Base-by-base conservation (phyloP, 1,284 basidiomycete genomes). In the Pseudozyma sp. region DNA sequence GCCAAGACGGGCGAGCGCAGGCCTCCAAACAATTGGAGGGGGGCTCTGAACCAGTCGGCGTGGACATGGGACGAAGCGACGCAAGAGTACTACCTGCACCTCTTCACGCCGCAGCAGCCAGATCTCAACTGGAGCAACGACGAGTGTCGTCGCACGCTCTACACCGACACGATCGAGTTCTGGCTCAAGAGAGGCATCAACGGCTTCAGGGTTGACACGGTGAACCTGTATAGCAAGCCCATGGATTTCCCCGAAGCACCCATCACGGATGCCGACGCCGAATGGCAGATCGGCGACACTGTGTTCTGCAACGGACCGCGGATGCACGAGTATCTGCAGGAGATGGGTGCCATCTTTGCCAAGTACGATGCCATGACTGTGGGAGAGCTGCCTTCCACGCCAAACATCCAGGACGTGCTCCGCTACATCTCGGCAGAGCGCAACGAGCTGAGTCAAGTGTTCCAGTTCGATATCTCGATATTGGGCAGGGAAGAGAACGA, bases 91-190 rank as follows among this genome's bases (percentile, higher is more conserved):
- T 92, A 92, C 81, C 87, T 92, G 49, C 91, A 92, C 84, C 80
- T 92, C 1, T 93, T 90, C 82, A 87, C 89, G 66, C 79, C 86
- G 6, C 88, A 90, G 71, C 92, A 92, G 85, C 92, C 92, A 0
- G 92, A 93, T 81, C 85, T 92, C 24, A 92, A 93, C 82, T 93
- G 91, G 91, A 89, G 90, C 35, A 90, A 91, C 78, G 87, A 87
- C 0, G 70, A 68, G 29, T 62, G 60, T 87, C 87, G 34, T 89
- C 91, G 5, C 86, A 90, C 29, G 16, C 35, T 92, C 13, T 88
- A 87, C 85, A 47, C 51, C 11, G 88, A 89, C 43, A 84, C 90
- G 40, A 90, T 92, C 87, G 84, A 85, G 29, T 93, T 91, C 84
- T 93, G 91, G 92, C 87, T 90, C n/a, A 87, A 90, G 61, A 86